phyloP scores from a whole-genome alignment of 148 eudicot species.

The Arctostaphylos glauca region DNA sequence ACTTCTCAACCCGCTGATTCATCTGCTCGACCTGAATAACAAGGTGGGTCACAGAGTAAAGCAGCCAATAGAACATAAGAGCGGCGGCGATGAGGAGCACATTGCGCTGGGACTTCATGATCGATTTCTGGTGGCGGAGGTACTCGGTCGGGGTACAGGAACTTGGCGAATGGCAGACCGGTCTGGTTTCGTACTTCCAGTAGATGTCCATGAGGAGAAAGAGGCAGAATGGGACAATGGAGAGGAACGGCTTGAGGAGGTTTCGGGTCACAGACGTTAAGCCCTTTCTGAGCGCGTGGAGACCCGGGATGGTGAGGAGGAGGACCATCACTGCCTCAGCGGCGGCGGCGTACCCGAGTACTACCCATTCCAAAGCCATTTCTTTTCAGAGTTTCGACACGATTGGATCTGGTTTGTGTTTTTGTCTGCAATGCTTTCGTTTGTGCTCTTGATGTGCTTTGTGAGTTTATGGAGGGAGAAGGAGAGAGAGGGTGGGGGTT shows the following conservation, averaged over 20 bases:
- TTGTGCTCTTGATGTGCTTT: not conserved
- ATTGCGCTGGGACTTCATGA: constrained; percentile 52
- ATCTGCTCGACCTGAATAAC: constrained; percentile 41
- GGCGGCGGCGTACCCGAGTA: constrained; percentile 51
- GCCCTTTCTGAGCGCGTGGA: constrained; percentile 40
- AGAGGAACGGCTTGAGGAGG: constrained; percentile 53
- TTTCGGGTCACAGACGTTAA: constrained; percentile 40
- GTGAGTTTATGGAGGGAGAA: not conserved
- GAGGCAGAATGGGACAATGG: constrained; percentile 45
- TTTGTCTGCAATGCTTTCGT: not conserved
- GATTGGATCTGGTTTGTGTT: constrained; percentile 20
- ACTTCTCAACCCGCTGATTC: constrained; percentile 39
- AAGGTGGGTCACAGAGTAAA: constrained; percentile 42
- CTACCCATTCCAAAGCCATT: constrained; percentile 62
- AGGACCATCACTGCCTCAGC: constrained; percentile 59
- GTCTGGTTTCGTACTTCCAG: constrained; percentile 58
- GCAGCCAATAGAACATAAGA: constrained; percentile 42
- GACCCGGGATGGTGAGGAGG: constrained; percentile 47
- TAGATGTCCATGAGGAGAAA: constrained; percentile 50
- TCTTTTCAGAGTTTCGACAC: not conserved
- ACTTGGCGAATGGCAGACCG: constrained; percentile 32
- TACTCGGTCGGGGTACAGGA: constrained; percentile 42
- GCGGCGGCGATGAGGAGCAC: constrained; percentile 48
- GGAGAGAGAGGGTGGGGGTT: not conserved
- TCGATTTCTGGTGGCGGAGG: constrained; percentile 57